Evolutionary conservation across 2,329 filamentous ascomycete species (phyloP).

Genomic region (Fusarium luffae): DNA sequence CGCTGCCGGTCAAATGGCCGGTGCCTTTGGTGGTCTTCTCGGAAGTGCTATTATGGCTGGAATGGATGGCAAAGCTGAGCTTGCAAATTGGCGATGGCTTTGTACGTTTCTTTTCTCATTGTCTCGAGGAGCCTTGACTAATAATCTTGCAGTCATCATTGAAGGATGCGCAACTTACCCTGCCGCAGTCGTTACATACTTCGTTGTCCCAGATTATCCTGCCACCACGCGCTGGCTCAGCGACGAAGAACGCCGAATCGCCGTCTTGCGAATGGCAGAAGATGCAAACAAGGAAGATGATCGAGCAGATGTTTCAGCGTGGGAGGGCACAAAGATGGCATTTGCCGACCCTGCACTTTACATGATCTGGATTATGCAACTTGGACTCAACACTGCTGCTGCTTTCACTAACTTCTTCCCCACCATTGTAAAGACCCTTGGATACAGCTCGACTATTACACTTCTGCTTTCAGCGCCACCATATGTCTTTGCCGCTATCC

Average conservation of each 20-base stretch:
- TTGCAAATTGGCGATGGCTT: conserved; percentile 68
- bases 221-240: conserved; percentile 13
- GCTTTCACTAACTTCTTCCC: conserved; percentile 21
- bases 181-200: conserved; percentile 12
- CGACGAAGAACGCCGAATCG: conserved; percentile 5
- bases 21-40: conserved; percentile 76
- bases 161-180: conserved; percentile 16
- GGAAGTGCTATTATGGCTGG: conserved; percentile 73
- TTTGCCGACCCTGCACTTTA: conserved; percentile 7
- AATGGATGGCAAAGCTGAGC: conserved; percentile 68
- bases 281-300: conserved; percentile 16
- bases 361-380: conserved; percentile 23
- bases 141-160: conserved; percentile 5
- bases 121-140: not conserved
- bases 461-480: conserved; percentile 13
- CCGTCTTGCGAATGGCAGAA: conserved; percentile 9
- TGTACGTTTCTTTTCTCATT: not conserved
- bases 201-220: conserved; percentile 21
- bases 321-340: conserved; percentile 9
- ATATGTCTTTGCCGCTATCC: conserved; percentile 4
- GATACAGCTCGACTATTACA: conserved; percentile 4
- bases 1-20: conserved; percentile 74
- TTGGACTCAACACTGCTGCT: conserved; percentile 12
- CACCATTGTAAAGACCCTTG: conserved; percentile 11
- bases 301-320: not conserved